Conservation (phyloP, 2,329 filamentous ascomycete species). For the Pestalotiopsis sp. region DNA sequence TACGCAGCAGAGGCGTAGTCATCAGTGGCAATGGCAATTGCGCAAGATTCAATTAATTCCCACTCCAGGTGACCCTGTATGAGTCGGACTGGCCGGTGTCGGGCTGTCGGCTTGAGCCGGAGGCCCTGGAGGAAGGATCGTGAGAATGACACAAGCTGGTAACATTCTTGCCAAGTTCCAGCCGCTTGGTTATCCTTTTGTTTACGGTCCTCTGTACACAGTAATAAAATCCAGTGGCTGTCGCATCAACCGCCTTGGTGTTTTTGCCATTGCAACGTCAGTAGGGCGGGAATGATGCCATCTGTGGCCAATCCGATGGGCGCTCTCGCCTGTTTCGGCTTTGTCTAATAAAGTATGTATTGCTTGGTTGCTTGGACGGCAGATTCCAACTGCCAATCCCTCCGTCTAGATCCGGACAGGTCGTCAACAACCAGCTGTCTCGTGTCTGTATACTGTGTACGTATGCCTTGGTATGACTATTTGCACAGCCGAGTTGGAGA, state of each 20-base stretch:
- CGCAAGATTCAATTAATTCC: not conserved
- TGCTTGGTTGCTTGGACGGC: not conserved
- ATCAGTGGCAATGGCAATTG: slow-evolving; percentile 1
- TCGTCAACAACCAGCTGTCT: not conserved
- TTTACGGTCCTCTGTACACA: not conserved
- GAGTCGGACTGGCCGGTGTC: not conserved
- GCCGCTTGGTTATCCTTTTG: not conserved
- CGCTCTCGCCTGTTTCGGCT: slow-evolving; percentile 2
- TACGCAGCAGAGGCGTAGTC: not conserved
- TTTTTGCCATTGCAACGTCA: not conserved
- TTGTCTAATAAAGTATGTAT: not conserved
- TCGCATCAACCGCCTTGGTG: not conserved
- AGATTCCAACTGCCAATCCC: not conserved
- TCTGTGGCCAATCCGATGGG: not conserved
- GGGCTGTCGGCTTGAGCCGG: not conserved
- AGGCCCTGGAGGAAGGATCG: not conserved
- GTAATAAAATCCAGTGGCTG: not conserved
- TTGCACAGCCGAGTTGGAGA: not conserved
- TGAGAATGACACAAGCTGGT: not conserved
- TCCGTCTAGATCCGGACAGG: not conserved
- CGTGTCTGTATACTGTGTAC: not conserved
- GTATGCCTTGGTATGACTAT: not conserved
- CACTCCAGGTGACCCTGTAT: not conserved
- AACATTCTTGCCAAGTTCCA: not conserved
- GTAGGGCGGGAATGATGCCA: not conserved